Base-by-base conservation (phyloP, 1,139 yeast species). In the Suhomyces kunorum region DNA sequence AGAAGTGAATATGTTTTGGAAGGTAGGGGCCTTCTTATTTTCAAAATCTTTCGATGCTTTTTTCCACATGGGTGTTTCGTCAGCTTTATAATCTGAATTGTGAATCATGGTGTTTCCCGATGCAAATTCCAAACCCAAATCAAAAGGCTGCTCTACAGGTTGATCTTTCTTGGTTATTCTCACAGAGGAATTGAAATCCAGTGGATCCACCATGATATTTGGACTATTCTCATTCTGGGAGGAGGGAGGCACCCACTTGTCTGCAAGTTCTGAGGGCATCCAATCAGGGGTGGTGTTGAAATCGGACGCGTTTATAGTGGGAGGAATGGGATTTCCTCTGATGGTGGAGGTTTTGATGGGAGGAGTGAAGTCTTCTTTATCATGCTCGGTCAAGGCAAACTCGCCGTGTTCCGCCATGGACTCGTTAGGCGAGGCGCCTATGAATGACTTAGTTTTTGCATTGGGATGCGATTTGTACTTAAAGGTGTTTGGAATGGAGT, bases 391-490 rank as follows among this genome's bases (percentile, higher is more conserved):
- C 12, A 14, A 7, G 12, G 6, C 31, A 2, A 36, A 22, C 20
- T 31, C 39, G 14, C 18, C 32, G n/a, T 24, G 15, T 26, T 30
- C 42, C n/a, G 28, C 23, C 16, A 24, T 26, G 11, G 40, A 28
- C 19, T 39, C 37, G 28, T 34, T 22, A 5, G 37, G 38, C 2
- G 42, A 34, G 2, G 40, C 44, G 8, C 57, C 63, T n/a, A 68
- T 53, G 14, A 53, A 54, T 5, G 59, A 46, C 48, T 71, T 72
- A 0, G 77, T 66, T 41, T 56, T 63, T 18, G 78, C 78, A 48
- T 71, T 72, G 8, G 77, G 76, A 47, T 69, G 74, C 8, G 73
- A 66, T 45, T 71, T 72, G 49, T 71, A 64, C 42, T 70, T 64
- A 57, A 72, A 72, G 0, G 78, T 72, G 47, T 72, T 72, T 19